Evolutionary conservation across 352 stramenopile species (phyloP), one percentile per base, ranked within the genome.

Genomic region (Globisporangium sylvaticum): DNA sequence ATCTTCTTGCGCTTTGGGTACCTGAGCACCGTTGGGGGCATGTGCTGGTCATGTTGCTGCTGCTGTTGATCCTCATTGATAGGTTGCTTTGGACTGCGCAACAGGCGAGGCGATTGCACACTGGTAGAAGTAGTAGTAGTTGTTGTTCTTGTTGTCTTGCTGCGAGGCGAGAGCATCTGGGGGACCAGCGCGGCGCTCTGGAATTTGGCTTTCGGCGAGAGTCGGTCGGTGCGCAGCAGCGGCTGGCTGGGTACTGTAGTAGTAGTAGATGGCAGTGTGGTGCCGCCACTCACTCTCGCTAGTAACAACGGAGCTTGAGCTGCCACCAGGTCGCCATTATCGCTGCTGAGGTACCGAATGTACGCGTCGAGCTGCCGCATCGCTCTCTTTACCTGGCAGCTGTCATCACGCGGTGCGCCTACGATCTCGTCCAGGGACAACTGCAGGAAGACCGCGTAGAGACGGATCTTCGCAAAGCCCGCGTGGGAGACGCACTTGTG

Each of bases 381-480:
- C 1, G 18, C 46, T 0, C 22, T 37, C 3, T 57, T 37, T 0
- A 76, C 32, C 18, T 55, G 48, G n/a, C 4, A 3, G 6, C 22
- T 31, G 22, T 58, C 53, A 12, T 67, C 59, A 2, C 73, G 62
- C 1, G 71, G 69, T 14, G 6, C 20, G 6, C 66, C 37, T 25
- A 44, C 12, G 12, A 85, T 27, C 9, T 81, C 72, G 1, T 73
- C 66, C 34, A 78, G 65, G 15, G 81, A 34, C 24, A 48, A 59
- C 9, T 61, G 37, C 25, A 85, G 39, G 31, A 85, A 68, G 6
- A 65, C 48, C 8, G 61, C 44, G 31, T 83, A 80, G 56, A 85
- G 42, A 10, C 66, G 62, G 20, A 72, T 58, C 50, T 83, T 85
- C 48, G 74, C 73, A 56, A 69, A 75, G 0, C 77, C 77, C 3